Percentiles rank a stretch among this genome's conserved stretches.
These are phyloP conservation scores for Candolleomyces eurysporus DNA, from an alignment of 768 basidiomycete species.

Conservation along the genomic window DNA sequence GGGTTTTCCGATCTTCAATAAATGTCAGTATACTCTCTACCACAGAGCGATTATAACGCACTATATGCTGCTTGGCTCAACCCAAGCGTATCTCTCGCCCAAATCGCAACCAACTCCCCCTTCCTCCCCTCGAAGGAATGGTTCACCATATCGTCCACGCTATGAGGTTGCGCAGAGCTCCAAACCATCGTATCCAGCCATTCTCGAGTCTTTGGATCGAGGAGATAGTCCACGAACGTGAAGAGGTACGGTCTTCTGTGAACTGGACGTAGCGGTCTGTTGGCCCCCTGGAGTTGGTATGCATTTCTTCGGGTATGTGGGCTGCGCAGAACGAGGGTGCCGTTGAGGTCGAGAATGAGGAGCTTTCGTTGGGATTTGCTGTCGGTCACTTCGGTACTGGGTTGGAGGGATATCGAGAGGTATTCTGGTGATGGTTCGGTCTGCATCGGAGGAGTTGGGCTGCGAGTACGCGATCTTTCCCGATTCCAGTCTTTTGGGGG, in stretches of 20 bases:
- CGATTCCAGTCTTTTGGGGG: not conserved
- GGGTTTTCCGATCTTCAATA: constrained; percentile 38
- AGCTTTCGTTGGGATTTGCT: constrained; percentile 50
- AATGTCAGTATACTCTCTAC: constrained; percentile 1
- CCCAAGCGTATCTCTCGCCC: constrained; percentile 80
- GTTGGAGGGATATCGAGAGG: constrained; percentile 24
- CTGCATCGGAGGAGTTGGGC: constrained; percentile 9
- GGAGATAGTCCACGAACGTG: constrained; percentile 61
- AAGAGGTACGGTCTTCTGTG: constrained; percentile 66
- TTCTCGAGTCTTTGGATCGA: constrained; percentile 51
- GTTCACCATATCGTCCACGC: constrained; percentile 72
- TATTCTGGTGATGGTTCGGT: constrained; percentile 30
- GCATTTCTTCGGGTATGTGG: constrained; percentile 28
- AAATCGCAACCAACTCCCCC: constrained; percentile 54
- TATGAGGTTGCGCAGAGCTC: constrained; percentile 84
- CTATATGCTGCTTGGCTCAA: constrained; percentile 60
- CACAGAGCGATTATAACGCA: constrained; percentile 36
- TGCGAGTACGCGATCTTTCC: not conserved
- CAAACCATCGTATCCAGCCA: constrained; percentile 89
- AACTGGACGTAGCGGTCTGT: constrained; percentile 33
- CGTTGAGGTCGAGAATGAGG: constrained; percentile 74
- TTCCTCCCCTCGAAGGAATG: constrained; percentile 50
- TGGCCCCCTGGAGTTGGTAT: constrained; percentile 19
- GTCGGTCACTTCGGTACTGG: constrained; percentile 24
- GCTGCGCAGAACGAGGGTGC: constrained; percentile 66